Evolutionary conservation across 2,329 filamentous ascomycete species (phyloP), one percentile per base, ranked within the genome.

Genomic region (Alternaria gaisen): DNA sequence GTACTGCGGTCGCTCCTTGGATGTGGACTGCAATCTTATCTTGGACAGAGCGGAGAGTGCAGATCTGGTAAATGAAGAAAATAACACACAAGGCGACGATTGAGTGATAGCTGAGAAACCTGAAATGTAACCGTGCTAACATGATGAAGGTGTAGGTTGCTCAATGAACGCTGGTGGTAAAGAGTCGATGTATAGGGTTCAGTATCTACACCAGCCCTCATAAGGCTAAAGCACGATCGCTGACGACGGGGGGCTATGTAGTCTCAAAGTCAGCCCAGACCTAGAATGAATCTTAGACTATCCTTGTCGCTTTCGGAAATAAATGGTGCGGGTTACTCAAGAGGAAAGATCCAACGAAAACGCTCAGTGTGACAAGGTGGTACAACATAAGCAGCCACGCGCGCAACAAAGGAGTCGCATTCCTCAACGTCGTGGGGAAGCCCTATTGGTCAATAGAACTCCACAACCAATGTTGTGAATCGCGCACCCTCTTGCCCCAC

Each of bases 31-130:
- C 46, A 30, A 50, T 24, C 3, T 14, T 24, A 3, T 24, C 32
- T n/a, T 8, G 42, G 52, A 40, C 40, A 6, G 52, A 32, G 41
- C 42, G 41, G 10, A 54, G 20, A 26, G 52, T 44, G 41, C 30
- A 54, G 41, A 54, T 24, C 18, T 54, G 52, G 41, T 54, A 54
- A 14, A 54, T 22, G 28, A 54, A 10, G n/a, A 42, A 30, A 11
- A 54, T 7, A 12, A 36, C 52, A 20, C 41, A 54, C 7, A 54
- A 44, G 18, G 41, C 52, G 32, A 46, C 5, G 9, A 54, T 41
- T n/a, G 41, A 44, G 18, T 54, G 40, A 36, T 54, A 38, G 52
- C 42, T 54, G 30, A 54, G 20, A 5, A 54, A 22, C 24, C 32
- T 54, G 40, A 54, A 44, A 3, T 36, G 52, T 14, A 36, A 28